Evolutionary conservation across 345 rosid species (phyloP).

Genomic region (Gossypium herbaceum): DNA sequence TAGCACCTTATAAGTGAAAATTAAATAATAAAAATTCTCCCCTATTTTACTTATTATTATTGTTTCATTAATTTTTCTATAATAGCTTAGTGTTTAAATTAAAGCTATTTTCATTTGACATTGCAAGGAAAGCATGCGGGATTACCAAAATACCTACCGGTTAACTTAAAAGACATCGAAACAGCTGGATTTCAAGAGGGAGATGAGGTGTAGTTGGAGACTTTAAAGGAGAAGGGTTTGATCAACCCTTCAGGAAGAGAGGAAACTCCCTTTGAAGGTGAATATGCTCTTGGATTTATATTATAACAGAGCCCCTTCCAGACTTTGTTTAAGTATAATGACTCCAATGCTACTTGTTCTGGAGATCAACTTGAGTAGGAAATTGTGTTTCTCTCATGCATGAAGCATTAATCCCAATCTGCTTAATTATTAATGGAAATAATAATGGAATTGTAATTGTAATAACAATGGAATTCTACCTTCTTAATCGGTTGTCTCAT

Average conservation of each 20-base stretch:
- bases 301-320: neutral
- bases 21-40: no score
- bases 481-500: neutral
- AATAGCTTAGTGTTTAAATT: neutral
- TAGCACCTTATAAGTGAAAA: no score
- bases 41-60: no score
- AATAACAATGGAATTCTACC: neutral
- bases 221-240: slow-evolving; percentile 67
- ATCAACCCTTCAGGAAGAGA: slow-evolving; percentile 93
- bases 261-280: slow-evolving; percentile 89
- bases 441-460: neutral
- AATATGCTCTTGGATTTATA: neutral
- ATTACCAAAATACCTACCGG: slow-evolving; percentile 70
- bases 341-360: neutral
- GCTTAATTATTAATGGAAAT: neutral
- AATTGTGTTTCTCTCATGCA: neutral
- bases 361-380: neutral
- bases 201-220: slow-evolving; percentile 91
- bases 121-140: slow-evolving; percentile 81
- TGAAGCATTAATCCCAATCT: neutral
- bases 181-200: slow-evolving; percentile 80
- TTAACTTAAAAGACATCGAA: slow-evolving; percentile 65
- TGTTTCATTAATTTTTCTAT: no score
- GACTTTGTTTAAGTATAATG: neutral
- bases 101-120: slow-evolving; percentile 2